A percentile compares a stretch with the other conserved stretches of the same genome.
phyloP scores from a whole-genome alignment of 208 protist genomes.

The Leishmania tarentolae region DNA sequence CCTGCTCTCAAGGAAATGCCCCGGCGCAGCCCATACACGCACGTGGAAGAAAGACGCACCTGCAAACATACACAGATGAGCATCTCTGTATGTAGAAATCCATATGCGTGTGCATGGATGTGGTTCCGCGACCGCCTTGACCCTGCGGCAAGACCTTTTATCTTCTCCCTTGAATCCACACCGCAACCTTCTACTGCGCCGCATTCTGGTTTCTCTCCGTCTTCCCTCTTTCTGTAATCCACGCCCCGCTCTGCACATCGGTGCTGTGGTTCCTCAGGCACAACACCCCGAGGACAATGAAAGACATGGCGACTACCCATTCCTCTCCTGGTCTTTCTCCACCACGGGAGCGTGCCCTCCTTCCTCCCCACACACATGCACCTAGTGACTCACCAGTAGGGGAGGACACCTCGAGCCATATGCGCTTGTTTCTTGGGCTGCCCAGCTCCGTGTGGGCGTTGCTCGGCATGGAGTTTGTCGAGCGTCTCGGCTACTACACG shows the following conservation, averaged over 20 bases:
- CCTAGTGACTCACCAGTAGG: neutral
- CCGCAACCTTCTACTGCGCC: neutral
- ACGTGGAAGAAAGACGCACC: neutral
- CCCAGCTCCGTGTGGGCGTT: slow-evolving; percentile 44
- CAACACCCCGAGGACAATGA: neutral
- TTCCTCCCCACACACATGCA: neutral
- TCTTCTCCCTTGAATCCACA: neutral
- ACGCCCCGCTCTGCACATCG: neutral
- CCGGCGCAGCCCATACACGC: neutral
- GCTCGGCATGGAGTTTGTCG: slow-evolving; percentile 60
- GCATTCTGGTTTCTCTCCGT: neutral
- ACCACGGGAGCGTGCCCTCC: neutral
- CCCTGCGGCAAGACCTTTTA: neutral
- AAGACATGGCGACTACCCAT: neutral
- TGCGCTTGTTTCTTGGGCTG: slow-evolving; percentile 36
- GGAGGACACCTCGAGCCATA: neutral
- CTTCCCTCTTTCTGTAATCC: neutral
- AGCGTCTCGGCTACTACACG: slow-evolving; percentile 70
- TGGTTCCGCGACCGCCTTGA: neutral
- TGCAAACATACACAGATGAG: neutral
- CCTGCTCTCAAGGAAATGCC: neutral
- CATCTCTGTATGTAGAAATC: neutral
- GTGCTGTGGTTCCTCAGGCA: neutral
- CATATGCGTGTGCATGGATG: neutral
- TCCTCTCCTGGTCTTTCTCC: neutral